A percentile compares a stretch with the other conserved stretches of the same genome.
Evolutionary conservation across 768 basidiomycete genomes (phyloP).

Genomic region (Termitomyces sp.): DNA sequence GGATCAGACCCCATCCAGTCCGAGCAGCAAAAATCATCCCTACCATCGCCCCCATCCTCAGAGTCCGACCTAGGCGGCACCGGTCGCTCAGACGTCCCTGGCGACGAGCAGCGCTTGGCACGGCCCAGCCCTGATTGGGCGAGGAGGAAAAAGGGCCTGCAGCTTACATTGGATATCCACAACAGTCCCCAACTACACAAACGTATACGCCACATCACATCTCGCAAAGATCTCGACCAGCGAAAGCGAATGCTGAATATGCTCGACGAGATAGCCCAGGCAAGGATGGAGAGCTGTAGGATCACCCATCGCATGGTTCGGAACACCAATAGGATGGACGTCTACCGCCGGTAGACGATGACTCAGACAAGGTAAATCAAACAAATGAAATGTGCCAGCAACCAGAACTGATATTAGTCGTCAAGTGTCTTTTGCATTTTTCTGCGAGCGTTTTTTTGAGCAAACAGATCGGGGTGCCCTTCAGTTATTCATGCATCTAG

Average conservation of each 20-base stretch:
- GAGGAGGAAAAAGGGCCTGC: conserved; percentile 59
- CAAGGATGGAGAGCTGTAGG: conserved; percentile 75
- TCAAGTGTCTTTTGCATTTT: neutral
- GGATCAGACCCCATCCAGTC: neutral
- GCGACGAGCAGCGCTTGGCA: conserved; percentile 19
- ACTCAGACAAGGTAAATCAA: conserved; percentile 6
- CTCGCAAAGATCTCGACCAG: conserved; percentile 18
- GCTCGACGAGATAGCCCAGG: conserved; percentile 72
- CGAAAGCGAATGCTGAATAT: conserved; percentile 57
- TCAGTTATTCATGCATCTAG: neutral
- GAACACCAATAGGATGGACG: conserved; percentile 35
- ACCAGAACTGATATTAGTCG: neutral
- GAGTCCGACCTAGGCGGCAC: conserved; percentile 8
- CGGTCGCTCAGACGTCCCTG: neutral
- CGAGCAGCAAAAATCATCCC: neutral
- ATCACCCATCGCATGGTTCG: conserved; percentile 59
- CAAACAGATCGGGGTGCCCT: neutral
- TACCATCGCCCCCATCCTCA: conserved; percentile 11
- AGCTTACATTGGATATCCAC: conserved; percentile 37
- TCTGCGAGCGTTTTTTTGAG: neutral
- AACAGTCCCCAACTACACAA: conserved; percentile 20
- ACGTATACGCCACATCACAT: conserved; percentile 19
- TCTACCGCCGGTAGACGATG: conserved; percentile 24
- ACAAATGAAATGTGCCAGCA: neutral
- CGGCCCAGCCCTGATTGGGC: conserved; percentile 42